Evolutionary conservation across 2,329 filamentous ascomycete species (phyloP), one percentile per base, ranked within the genome.

Genomic region (Clarireedia hainanense): DNA sequence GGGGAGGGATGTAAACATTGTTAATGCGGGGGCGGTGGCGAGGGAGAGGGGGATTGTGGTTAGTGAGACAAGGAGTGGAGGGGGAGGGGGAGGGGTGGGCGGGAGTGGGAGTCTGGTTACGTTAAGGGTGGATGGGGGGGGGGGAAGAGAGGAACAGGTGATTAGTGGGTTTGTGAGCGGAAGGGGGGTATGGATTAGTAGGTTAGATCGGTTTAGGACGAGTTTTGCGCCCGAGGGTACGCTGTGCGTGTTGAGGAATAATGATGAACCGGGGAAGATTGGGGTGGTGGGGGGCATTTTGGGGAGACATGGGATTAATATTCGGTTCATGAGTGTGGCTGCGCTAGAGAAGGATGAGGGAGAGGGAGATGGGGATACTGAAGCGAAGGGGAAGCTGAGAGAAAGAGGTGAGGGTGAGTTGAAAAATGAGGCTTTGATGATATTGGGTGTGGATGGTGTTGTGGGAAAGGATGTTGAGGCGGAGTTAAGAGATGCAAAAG

Each of bases 251-350:
- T 80, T 89, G 64, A 81, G 89, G 66, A 92, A 92, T 72, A 91
- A 88, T 65, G 88, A 94, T 66, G 79, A 84, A 60, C 87, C 87
- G 0, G 89, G 89, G 10, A 91, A 91, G 75, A 92, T 94, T 68
- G 89, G 89, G 2, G 82, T 83, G 39, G 88, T 94, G 2, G 89
- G 89, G 0, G 84, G 78, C 57, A 77, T 84, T 51, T 72, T 92
- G 26, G 89, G 88, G 0, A 77, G 76, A 39, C 80, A 86, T 39
- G 83, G 81, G 0, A 83, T 94, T 52, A 94, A 94, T 65, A 89
- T 92, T 68, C 80, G 80, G 47, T 91, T 85, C 67, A 94, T 92
- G 89, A 84, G 81, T 66, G 88, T 91, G 2, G 80, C 79, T 3
- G 74, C 76, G 15, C 68, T 87, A 59, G 64, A 65, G 43, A 36